These are phyloP conservation scores for Persicaria maculosa DNA, from an alignment of 148 eudicot genomes.

Conservation along the genomic window DNA sequence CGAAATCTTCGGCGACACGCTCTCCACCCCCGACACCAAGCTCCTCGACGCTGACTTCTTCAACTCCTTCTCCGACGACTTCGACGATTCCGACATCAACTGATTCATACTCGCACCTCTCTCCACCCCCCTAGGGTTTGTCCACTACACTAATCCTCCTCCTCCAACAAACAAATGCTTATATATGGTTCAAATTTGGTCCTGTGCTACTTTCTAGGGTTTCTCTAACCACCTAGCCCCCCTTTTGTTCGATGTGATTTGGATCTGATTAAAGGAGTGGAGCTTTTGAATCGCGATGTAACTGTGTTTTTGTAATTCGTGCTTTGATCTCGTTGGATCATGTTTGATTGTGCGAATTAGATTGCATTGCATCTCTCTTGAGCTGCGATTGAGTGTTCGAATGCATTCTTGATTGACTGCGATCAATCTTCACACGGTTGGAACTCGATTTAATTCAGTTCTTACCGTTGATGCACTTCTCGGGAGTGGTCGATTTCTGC, in stretches of 20 bases:
- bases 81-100: constrained; percentile 50
- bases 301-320: no score
- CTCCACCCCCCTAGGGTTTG: constrained; percentile 5
- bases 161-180: neutral
- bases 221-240: neutral
- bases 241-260: neutral
- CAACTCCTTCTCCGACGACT: constrained; percentile 48
- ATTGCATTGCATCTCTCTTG: neutral
- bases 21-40: constrained; percentile 22
- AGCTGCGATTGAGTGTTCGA: neutral
- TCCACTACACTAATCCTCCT: neutral
- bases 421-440: no score
- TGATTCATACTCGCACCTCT: constrained; percentile 12
- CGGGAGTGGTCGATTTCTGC: no score
- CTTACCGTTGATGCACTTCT: no score
- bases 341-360: neutral
- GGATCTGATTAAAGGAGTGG: neutral
- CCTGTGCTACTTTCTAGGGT: neutral
- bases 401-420: no score
- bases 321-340: neutral
- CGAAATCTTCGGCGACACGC: constrained; percentile 43
- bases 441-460: no score
- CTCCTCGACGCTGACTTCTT: constrained; percentile 46
- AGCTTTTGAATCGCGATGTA: no score
- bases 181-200: no score